Conservation (phyloP, 1,284 basidiomycete genomes). For the Bjerkandera adusta region DNA sequence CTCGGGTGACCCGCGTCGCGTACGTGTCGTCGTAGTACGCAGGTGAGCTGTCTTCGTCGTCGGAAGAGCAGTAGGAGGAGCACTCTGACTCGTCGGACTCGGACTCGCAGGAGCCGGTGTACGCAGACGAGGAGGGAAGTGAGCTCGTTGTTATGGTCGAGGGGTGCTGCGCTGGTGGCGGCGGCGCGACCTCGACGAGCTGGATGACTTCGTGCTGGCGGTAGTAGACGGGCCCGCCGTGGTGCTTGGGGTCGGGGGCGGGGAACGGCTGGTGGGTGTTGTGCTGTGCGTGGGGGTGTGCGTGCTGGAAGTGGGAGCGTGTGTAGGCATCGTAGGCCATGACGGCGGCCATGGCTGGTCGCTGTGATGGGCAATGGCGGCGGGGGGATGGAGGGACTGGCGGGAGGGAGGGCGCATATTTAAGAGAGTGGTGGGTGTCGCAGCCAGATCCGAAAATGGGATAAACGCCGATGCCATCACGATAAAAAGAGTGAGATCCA, state of each 20-base stretch:
- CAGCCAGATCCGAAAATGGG: slow-evolving; percentile 22
- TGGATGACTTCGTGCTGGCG: slow-evolving; percentile 66
- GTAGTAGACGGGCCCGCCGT: slow-evolving; percentile 46
- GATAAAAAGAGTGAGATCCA: slow-evolving; percentile 23
- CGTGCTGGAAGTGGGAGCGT: slow-evolving; percentile 25
- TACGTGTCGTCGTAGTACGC: slow-evolving; percentile 49
- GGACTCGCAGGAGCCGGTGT: slow-evolving; percentile 32
- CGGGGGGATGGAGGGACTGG: slow-evolving; percentile 13
- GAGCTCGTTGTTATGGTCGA: slow-evolving; percentile 30
- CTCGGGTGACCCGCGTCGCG: slow-evolving; percentile 46
- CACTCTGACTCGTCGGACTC: slow-evolving; percentile 44
- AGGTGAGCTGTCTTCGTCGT: slow-evolving; percentile 28
- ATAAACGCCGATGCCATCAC: slow-evolving; percentile 20
- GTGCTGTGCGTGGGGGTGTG: slow-evolving; percentile 29
- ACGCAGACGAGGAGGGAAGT: slow-evolving; percentile 36
- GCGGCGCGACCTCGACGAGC: slow-evolving; percentile 65
- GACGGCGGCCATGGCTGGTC: slow-evolving; percentile 18
- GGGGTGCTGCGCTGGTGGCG: slow-evolving; percentile 46
- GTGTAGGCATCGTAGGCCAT: slow-evolving; percentile 23
- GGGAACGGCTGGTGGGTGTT: slow-evolving; percentile 22
- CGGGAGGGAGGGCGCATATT: slow-evolving; percentile 19
- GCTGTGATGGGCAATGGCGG: slow-evolving; percentile 11
- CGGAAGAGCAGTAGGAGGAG: slow-evolving; percentile 70
- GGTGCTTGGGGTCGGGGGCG: too few species aligned
- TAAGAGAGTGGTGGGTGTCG: slow-evolving; percentile 18